These are phyloP conservation scores for Dothideomycetes sp. DNA, from an alignment of 2,329 filamentous ascomycete genomes.

Conservation along the genomic window DNA sequence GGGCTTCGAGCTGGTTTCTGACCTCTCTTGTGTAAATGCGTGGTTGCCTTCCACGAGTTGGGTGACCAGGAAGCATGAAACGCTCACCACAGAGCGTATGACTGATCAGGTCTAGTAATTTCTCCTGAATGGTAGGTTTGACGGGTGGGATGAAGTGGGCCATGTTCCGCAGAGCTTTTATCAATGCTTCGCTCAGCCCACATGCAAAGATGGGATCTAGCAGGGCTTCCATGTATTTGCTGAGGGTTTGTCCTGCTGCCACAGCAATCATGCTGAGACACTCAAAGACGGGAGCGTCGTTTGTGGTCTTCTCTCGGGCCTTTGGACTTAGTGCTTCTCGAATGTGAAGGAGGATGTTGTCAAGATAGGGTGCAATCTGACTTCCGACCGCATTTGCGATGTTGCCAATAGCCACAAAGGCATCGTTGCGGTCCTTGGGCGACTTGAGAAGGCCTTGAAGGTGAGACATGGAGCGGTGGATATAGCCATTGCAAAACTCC, in stretches of 20 bases:
- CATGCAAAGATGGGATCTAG: conserved; percentile 96
- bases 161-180: conserved; percentile 94
- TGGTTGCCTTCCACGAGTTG: conserved; percentile 71
- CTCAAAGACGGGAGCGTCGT: conserved; percentile 76
- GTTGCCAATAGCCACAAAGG: conserved; percentile 91
- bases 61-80: conserved; percentile 85
- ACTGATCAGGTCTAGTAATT: conserved; percentile 87
- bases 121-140: conserved; percentile 84
- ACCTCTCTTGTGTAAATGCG: conserved; percentile 56
- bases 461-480: conserved; percentile 96
- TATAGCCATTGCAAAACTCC: conserved; percentile 76
- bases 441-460: conserved; percentile 88
- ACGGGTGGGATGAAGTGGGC: conserved; percentile 96
- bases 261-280: conserved; percentile 95
- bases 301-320: conserved; percentile 50
- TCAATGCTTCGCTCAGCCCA: conserved; percentile 84
- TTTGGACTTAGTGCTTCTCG: conserved; percentile 79
- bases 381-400: conserved; percentile 94
- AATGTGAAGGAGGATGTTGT: conserved; percentile 87
- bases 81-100: conserved; percentile 84
- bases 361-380: conserved; percentile 86
- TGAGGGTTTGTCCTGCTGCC: conserved; percentile 89
- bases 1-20: conserved; percentile 75
- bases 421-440: conserved; percentile 85
- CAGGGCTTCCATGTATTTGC: conserved; percentile 95